phyloP scores from a whole-genome alignment of 1,284 basidiomycete species.

The Cerioporus squamosus region DNA sequence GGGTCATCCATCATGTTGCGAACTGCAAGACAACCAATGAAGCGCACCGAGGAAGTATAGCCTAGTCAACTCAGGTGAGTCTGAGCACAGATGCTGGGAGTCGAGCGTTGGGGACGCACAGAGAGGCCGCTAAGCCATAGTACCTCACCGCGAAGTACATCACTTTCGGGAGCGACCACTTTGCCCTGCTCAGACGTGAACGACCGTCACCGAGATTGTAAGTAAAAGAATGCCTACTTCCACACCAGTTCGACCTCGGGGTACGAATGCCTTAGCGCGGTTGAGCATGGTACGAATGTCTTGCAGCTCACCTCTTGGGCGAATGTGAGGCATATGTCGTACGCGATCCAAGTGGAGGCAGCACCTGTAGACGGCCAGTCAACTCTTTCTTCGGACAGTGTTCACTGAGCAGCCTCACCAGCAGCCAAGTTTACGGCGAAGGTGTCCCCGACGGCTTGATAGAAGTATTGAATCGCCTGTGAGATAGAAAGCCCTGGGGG shows the following conservation, averaged over 20 bases:
- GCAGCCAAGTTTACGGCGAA: slow-evolving; percentile 9
- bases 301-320: slow-evolving; percentile 1
- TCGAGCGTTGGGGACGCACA: neutral
- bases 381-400: neutral
- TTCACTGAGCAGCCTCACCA: neutral
- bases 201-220: neutral
- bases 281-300: too few species aligned
- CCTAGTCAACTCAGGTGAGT: neutral
- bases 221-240: neutral
- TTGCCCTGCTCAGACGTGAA: neutral
- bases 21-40: neutral
- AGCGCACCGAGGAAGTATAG: neutral
- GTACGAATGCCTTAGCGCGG: neutral
- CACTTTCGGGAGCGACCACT: slow-evolving; percentile 5
- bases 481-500: neutral
- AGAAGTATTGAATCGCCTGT: neutral
- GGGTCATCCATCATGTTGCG: neutral
- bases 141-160: slow-evolving; percentile 10
- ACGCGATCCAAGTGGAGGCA: slow-evolving; percentile 8
- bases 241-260: slow-evolving; percentile 6
- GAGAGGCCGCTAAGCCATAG: slow-evolving; percentile 4
- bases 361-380: neutral
- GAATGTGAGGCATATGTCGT: slow-evolving; percentile 10
- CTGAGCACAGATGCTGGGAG: neutral
- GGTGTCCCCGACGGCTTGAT: slow-evolving; percentile 3